phyloP scores from a whole-genome alignment of 495 filamentous ascomycete species.

The Penicillium manginii region DNA sequence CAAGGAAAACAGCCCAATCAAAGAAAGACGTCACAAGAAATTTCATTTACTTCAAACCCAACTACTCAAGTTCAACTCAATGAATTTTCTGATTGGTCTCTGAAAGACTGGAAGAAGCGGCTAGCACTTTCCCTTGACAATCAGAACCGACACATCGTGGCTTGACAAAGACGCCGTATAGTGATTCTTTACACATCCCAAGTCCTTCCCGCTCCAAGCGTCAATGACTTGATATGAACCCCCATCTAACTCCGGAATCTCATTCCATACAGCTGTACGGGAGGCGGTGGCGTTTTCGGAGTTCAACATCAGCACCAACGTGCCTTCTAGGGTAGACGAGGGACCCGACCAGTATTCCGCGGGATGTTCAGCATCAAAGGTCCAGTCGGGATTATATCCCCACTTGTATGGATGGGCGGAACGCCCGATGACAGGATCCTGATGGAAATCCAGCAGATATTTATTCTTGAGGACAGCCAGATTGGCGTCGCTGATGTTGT shows the following conservation, averaged over 20 bases:
- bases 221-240: constrained; percentile 52
- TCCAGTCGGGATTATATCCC: constrained; percentile 65
- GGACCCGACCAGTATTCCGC: constrained; percentile 66
- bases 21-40: background rate
- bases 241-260: constrained; percentile 55
- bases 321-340: constrained; percentile 46
- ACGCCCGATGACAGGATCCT: constrained; percentile 56
- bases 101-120: background rate
- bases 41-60: background rate
- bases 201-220: constrained; percentile 55
- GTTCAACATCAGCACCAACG: constrained; percentile 59
- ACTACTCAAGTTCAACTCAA: background rate
- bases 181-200: constrained; percentile 48
- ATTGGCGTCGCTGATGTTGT: constrained; percentile 43
- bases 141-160: constrained; percentile 55
- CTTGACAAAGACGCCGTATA: constrained; percentile 40
- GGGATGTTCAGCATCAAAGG: constrained; percentile 59
- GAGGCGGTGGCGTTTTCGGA: constrained; percentile 38
- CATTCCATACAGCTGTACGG: constrained; percentile 52
- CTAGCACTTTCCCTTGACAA: constrained; percentile 41
- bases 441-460: constrained; percentile 63
- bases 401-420: constrained; percentile 67
- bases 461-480: constrained; percentile 61
- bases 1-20: background rate
- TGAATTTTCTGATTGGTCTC: background rate